These are phyloP conservation scores for Syzygium syzygioides DNA, from an alignment of 441 rosid species.

Conservation along the genomic window DNA sequence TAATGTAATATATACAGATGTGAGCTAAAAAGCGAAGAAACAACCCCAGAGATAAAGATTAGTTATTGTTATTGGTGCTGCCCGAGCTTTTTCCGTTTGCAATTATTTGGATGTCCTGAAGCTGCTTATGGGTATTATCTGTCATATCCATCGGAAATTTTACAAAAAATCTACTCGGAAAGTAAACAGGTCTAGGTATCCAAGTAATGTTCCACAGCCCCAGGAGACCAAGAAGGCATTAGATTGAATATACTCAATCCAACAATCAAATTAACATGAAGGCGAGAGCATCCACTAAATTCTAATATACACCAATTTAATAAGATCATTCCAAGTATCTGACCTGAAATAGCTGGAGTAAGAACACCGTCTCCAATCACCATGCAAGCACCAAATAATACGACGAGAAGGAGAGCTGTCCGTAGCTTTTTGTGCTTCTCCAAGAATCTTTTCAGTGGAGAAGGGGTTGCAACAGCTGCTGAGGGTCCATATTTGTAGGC, in stretches of 20 bases:
- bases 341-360: slow-evolving; percentile 88
- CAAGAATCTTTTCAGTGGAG: slow-evolving; percentile 55
- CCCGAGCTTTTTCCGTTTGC: neutral
- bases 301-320: neutral
- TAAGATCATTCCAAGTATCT: neutral
- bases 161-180: neutral
- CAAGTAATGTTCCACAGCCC: neutral
- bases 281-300: neutral
- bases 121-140: neutral
- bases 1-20: neutral
- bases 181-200: neutral
- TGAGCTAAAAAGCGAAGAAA: neutral
- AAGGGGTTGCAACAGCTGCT: slow-evolving; percentile 22
- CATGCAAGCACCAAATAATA: slow-evolving; percentile 80
- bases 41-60: neutral
- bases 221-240: neutral
- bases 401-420: slow-evolving; percentile 64
- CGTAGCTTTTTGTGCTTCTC: slow-evolving; percentile 72
- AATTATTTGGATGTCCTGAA: neutral
- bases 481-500: slow-evolving; percentile 65
- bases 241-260: neutral
- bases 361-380: slow-evolving; percentile 82
- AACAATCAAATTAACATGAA: neutral
- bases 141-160: neutral
- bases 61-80: neutral